These are phyloP conservation scores for Euphorbia peplus DNA, from an alignment of 345 rosid species.

Conservation along the genomic window DNA sequence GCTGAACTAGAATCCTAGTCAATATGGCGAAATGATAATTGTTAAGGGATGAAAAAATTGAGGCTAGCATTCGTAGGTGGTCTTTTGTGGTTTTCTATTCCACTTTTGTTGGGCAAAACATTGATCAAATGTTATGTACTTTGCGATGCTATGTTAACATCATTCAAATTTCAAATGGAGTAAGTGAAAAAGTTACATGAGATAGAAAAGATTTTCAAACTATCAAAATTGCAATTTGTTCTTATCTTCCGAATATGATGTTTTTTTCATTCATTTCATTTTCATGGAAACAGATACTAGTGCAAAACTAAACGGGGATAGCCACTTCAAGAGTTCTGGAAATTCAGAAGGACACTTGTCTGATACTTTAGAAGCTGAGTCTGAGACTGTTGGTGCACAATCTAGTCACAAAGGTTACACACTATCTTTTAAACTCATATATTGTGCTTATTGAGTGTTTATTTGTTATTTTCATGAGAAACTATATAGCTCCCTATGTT, in stretches of 20 bases:
- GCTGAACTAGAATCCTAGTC: not conserved
- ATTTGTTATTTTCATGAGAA: not conserved
- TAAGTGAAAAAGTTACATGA: not conserved
- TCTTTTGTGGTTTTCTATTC: not conserved
- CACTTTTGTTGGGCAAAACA: not conserved
- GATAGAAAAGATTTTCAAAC: not conserved
- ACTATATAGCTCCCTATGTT: not conserved
- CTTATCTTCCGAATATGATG: not conserved
- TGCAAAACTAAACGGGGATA: conserved; percentile 38
- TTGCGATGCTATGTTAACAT: not conserved
- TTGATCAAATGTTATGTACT: not conserved
- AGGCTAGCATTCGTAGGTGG: not conserved
- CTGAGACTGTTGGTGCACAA: conserved; percentile 33
- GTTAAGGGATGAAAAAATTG: not conserved
- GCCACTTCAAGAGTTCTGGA: conserved; percentile 32
- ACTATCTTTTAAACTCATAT: not conserved
- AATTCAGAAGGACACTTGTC: conserved; percentile 28
- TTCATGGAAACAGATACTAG: conserved; percentile 41
- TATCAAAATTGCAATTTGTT: not conserved
- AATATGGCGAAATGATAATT: not conserved
- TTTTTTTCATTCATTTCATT: conserved; percentile 16
- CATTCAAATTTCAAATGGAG: not conserved
- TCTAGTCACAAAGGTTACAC: conserved; percentile 47
- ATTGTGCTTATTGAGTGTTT: not conserved
- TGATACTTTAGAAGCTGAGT: conserved; percentile 30